phyloP scores from a whole-genome alignment of 257 asterid species.

The Przewalskia tangutica region DNA sequence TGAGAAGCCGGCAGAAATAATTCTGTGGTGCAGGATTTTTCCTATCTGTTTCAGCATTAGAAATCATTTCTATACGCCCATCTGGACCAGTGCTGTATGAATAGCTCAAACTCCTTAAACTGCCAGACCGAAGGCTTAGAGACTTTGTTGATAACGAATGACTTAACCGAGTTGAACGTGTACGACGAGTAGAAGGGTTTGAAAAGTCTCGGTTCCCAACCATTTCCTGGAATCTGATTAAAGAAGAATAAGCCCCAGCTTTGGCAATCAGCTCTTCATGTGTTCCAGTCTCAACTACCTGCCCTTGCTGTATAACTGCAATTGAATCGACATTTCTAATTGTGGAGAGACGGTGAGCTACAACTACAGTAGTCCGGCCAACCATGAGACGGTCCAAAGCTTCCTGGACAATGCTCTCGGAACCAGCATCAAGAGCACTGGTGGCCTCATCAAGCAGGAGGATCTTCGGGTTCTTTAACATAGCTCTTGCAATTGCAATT shows the following conservation, averaged over 20 bases:
- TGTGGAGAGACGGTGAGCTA: slow-evolving; percentile 92
- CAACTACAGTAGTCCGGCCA: slow-evolving; percentile 86
- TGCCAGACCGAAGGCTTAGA: slow-evolving; percentile 94
- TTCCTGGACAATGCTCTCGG: slow-evolving; percentile 88
- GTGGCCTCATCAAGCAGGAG: slow-evolving; percentile 94
- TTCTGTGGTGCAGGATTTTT: slow-evolving; percentile 82
- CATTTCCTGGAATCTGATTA: slow-evolving; percentile 89
- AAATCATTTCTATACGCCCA: slow-evolving; percentile 95
- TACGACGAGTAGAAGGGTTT: slow-evolving; percentile 78
- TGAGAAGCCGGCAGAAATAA: slow-evolving; percentile 76
- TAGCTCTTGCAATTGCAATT: slow-evolving; percentile 87
- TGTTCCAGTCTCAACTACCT: slow-evolving; percentile 88
- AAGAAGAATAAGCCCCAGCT: slow-evolving; percentile 79
- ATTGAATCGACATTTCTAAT: slow-evolving; percentile 84
- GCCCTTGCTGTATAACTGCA: slow-evolving; percentile 90
- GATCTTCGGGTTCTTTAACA: slow-evolving; percentile 82
- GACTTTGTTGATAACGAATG: slow-evolving; percentile 88
- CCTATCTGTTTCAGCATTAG: slow-evolving; percentile 82
- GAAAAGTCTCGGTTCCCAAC: slow-evolving; percentile 71
- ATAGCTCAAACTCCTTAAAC: slow-evolving; percentile 78
- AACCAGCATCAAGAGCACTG: slow-evolving; percentile 86
- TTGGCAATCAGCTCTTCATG: slow-evolving; percentile 83
- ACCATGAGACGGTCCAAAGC: slow-evolving; percentile 90
- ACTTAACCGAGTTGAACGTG: slow-evolving; percentile 83
- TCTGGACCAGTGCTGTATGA: slow-evolving; percentile 95